A percentile compares a stretch with the other conserved stretches of the same genome.
Conservation (phyloP, 75 land plant species). For the Sequoia sempervirens region DNA sequence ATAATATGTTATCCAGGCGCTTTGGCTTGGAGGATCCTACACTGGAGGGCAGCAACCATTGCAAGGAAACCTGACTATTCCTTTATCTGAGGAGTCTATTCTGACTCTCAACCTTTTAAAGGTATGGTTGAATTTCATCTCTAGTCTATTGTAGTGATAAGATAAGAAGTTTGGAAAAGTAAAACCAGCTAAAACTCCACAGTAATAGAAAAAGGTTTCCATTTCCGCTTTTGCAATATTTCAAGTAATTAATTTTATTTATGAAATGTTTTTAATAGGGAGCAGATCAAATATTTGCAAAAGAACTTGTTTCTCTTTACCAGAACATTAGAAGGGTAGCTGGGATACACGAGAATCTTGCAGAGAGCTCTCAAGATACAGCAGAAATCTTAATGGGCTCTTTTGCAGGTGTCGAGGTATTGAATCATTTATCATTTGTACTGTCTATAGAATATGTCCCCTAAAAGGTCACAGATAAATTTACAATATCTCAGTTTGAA, state of each 20-base stretch:
- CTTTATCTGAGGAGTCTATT: constrained; percentile 24
- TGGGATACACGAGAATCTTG: constrained; percentile 20
- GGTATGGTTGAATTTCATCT: constrained; percentile 20
- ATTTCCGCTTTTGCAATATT: neutral
- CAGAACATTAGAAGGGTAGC: constrained; percentile 24
- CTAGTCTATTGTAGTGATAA: neutral
- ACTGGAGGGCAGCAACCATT: constrained; percentile 9
- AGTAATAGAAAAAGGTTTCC: neutral
- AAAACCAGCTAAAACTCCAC: neutral
- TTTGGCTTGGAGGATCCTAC: constrained; percentile 53
- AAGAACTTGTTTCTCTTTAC: constrained; percentile 23
- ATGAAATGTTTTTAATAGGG: constrained; percentile 18
- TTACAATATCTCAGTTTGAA: neutral
- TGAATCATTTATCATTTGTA: neutral
- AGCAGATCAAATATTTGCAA: constrained; percentile 31
- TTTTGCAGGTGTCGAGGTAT: constrained; percentile 53
- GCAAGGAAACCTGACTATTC: constrained; percentile 34
- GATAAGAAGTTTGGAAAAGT: neutral
- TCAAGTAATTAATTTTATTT: neutral
- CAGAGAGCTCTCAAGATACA: constrained; percentile 5
- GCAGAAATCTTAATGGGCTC: constrained; percentile 34
- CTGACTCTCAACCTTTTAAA: constrained; percentile 44
- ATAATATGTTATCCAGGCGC: constrained; percentile 28
- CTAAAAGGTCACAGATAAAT: neutral
- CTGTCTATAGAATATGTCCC: neutral